Base-by-base conservation (phyloP, 1,139 yeast species). In the Lodderomyces oxycetoniae region DNA sequence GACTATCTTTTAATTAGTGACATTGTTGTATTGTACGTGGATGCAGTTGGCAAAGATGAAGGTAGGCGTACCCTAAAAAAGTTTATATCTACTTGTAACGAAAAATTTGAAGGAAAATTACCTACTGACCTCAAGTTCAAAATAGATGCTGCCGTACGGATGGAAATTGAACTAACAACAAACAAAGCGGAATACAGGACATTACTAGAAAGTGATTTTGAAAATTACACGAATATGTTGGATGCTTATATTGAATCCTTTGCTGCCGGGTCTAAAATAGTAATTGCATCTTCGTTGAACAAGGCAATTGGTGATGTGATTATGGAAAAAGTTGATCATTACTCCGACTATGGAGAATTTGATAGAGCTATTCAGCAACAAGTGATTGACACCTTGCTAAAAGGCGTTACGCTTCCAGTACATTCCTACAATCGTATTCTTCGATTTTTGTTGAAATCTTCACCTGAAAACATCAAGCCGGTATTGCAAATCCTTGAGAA, bases 401-500 rank as follows among this genome's bases (percentile, higher is more conserved):
- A 23, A 17, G 39, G 39, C n/a, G 17, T 33, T 11, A 26, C 22
- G 7, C 7, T 19, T 7, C 22, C 22, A 19, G 10, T 7, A 7
- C 6, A 16, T 6, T 26, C 28, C 12, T 27, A 26, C 14, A 30
- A 20, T 13, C 8, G 12, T 10, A 8, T 36, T 3, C n/a, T 33
- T 7, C 8, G 13, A 14, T 23, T 26, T 11, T 36, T 17, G n/a
- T 26, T 36, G n/a, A 9, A 19, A 3, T 11, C 22, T 2, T 24
- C 30, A 3, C 10, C 20, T 12, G 31, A 38, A 10, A 36, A 42
- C 7, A 38, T 59, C 7, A 36, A 37, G n/a, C 21, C 41, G 7
- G 44, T 56, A 9, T 42, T 67, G 13, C 37, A 37, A 2, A 43
- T 47, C 17, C 51, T 62, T 31, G 72, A 67, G 40, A 41, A 49